A percentile compares a stretch with the other conserved stretches of the same genome.
Conservation (phyloP, 2,329 filamentous ascomycete species). For the Dendrostoma leiphaemia region DNA sequence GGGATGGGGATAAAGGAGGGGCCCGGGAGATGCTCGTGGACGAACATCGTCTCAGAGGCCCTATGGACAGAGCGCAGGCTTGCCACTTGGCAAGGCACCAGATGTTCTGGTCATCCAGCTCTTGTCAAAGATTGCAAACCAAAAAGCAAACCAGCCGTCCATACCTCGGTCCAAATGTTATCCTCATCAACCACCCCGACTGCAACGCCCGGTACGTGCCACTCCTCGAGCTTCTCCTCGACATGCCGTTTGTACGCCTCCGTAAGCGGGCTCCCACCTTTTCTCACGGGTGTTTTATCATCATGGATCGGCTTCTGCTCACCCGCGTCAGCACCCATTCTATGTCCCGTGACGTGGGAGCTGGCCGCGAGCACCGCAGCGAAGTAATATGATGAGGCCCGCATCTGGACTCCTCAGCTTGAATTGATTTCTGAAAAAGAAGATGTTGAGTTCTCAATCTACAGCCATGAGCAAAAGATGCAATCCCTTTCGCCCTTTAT, state of each 20-base stretch:
- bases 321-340: background rate
- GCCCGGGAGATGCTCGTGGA: background rate
- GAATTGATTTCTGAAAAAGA: too few relatives aligned
- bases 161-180: constrained; percentile 37
- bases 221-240: constrained; percentile 32
- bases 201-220: constrained; percentile 48
- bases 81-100: background rate
- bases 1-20: background rate
- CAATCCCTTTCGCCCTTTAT: too few relatives aligned
- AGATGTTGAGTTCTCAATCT: too few relatives aligned
- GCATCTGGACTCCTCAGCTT: too few relatives aligned
- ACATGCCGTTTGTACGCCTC: constrained; percentile 17
- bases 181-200: constrained; percentile 47
- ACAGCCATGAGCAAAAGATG: too few relatives aligned
- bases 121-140: too few relatives aligned
- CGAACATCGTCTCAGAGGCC: background rate
- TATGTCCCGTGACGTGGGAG: too few relatives aligned
- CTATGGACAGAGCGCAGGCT: background rate
- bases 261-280: constrained; percentile 16
- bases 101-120: too few relatives aligned
- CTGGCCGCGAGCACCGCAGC: background rate
- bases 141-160: constrained; percentile 7
- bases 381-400: too few relatives aligned
- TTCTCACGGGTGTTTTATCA: background rate
- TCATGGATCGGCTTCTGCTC: background rate